These are phyloP conservation scores for Pneumocystis murina DNA, from an alignment of 1,139 yeast species.

Conservation along the genomic window DNA sequence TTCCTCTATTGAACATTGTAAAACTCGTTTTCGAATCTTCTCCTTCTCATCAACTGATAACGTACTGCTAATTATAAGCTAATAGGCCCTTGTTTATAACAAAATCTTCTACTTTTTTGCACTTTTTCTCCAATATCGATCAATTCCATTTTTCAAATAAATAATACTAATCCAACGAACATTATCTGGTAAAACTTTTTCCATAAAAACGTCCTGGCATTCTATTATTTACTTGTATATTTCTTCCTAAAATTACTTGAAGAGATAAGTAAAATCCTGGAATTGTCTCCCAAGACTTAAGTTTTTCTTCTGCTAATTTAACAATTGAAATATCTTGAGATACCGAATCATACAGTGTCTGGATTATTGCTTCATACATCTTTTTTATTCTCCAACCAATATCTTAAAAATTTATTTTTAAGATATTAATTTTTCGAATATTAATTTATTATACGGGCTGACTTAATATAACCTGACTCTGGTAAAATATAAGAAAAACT, in stretches of 20 bases:
- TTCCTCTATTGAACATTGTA: constrained; percentile 48
- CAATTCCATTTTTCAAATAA: constrained; percentile 75
- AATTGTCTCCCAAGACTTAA: not conserved
- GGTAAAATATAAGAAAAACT: no score
- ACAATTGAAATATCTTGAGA: not conserved
- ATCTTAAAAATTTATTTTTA: not conserved
- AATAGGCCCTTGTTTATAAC: not conserved
- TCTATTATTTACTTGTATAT: not conserved
- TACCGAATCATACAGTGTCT: not conserved
- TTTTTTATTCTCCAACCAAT: not conserved
- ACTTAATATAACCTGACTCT: no score
- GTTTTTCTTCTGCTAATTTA: not conserved
- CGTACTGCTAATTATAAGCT: constrained; percentile 24
- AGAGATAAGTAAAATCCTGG: not conserved
- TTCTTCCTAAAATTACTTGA: not conserved
- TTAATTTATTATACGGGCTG: no score
- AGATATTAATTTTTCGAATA: not conserved
- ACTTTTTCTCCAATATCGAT: constrained; percentile 65
- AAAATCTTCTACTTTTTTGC: constrained; percentile 25
- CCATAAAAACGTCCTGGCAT: constrained; percentile 43
- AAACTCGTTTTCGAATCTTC: constrained; percentile 44
- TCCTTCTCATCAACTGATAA: constrained; percentile 54
- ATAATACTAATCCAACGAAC: constrained; percentile 78
- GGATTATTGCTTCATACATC: not conserved
- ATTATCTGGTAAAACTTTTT: constrained; percentile 42